These are phyloP conservation scores for Amaranthus hypochondriacus DNA, from an alignment of 148 eudicot species.

Conservation along the genomic window DNA sequence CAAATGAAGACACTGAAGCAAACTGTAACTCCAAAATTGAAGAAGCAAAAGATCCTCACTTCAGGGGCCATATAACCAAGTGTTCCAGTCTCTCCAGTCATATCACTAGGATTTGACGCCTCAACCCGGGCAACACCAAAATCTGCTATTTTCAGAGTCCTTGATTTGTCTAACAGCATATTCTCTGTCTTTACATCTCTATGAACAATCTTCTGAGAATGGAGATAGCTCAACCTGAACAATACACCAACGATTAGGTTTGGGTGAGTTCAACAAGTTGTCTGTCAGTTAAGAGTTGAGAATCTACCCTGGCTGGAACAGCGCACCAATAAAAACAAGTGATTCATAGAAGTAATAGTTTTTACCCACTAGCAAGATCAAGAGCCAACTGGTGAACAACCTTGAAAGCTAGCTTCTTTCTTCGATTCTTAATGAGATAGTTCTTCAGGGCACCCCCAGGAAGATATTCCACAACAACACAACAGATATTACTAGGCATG, in stretches of 20 bases:
- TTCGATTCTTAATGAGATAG: conserved; percentile 71
- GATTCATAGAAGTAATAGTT: neutral
- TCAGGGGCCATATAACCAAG: conserved; percentile 99
- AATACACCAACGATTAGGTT: conserved; percentile 13
- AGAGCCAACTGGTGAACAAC: conserved; percentile 75
- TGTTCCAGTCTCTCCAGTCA: conserved; percentile 99
- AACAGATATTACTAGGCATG: conserved; percentile 80
- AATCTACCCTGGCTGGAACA: neutral
- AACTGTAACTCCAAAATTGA: neutral
- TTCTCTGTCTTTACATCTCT: conserved; percentile 98
- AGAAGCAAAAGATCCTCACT: conserved; percentile 35
- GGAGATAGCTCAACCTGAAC: conserved; percentile 85
- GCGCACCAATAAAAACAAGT: neutral
- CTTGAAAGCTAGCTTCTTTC: conserved; percentile 73
- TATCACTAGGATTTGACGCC: conserved; percentile 95
- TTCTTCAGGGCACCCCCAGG: conserved; percentile 74
- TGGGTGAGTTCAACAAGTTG: neutral
- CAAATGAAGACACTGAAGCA: neutral
- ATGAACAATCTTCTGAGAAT: conserved; percentile 89
- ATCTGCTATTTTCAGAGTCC: conserved; percentile 92
- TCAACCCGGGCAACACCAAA: conserved; percentile 99
- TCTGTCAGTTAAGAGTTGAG: neutral
- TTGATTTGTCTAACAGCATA: conserved; percentile 88
- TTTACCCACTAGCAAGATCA: conserved; percentile 90
- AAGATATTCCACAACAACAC: conserved; percentile 83